Base-by-base conservation (phyloP, 768 basidiomycete species). In the Calocybe gangraenosa region DNA sequence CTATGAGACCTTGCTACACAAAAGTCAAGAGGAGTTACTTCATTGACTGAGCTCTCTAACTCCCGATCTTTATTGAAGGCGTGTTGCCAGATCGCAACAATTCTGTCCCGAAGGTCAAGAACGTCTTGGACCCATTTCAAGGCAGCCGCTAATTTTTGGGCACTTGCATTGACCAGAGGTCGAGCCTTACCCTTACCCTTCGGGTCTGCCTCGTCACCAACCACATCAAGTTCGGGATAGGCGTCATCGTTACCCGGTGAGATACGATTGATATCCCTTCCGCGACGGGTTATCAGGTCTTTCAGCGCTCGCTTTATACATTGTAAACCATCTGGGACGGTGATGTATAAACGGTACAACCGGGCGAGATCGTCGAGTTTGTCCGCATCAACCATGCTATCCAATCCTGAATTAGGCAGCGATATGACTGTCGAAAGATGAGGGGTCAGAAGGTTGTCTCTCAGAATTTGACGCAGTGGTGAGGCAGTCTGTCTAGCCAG, bases 111-210 rank as follows among this genome's bases (percentile, higher is more conserved):
- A 44, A 98, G 71, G 49, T 84, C 81, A 10, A 99, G 70, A 13
- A 96, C 86, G 53, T 86, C 82, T 61, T 95, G 84, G 0, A 98
- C 95, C 96, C 96, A 99, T 60, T 81, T 83, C 44, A 95, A 67
- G 3, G 95, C 96, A 21, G 78, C 56, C 10, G 67, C 61, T 17
- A 83, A 64, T 0, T 81, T 70, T 46, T 82, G 76, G 7, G 70
- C 58, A 7, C 54, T 68, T 5, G 66, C 65, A 47, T 68, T 57
- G 33, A 67, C 54, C 30, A 60, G 54, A 23, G 67, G 63, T n/a
- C 76, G 48, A 60, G 70, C 64, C 75, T 84, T 71, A 11, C 53
- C 55, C 49, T 67, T 70, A 9, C 52, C 68, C 76, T 89, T 43
- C 64, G 74, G 55, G 70, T 76, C 49, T 9, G 55, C 56, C 20